These are phyloP conservation scores for Diaporthe longicolla DNA, from an alignment of 2,329 filamentous ascomycete species.

Conservation along the genomic window DNA sequence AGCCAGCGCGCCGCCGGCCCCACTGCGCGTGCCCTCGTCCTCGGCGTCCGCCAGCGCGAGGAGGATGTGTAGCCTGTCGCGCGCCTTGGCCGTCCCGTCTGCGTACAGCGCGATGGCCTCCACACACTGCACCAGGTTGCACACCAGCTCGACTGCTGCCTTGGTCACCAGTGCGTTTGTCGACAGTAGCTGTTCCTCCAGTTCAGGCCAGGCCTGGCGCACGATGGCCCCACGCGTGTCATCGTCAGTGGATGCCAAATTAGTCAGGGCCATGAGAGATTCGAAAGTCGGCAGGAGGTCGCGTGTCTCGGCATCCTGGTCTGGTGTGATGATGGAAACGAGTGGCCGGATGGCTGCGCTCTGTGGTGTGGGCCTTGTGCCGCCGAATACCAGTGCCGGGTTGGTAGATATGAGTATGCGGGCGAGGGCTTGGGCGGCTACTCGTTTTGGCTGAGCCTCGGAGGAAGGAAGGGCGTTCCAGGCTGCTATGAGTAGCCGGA, in stretches of 20 bases:
- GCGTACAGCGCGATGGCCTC: constrained; percentile 79
- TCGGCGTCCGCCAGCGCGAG: constrained; percentile 90
- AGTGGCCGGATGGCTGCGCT: constrained; percentile 88
- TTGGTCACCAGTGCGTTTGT: constrained; percentile 83
- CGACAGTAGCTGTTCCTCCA: constrained; percentile 88
- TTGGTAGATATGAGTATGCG: constrained; percentile 90
- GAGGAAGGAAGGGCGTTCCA: constrained; percentile 73
- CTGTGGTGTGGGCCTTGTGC: constrained; percentile 79
- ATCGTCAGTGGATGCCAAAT: constrained; percentile 86
- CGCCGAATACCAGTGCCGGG: constrained; percentile 85
- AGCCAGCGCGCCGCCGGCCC: constrained; percentile 90
- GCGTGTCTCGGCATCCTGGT: constrained; percentile 73
- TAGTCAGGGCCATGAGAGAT: constrained; percentile 90
- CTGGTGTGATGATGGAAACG: constrained; percentile 77
- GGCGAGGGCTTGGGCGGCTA: constrained; percentile 84
- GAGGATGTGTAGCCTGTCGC: constrained; percentile 83
- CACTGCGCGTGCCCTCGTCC: constrained; percentile 82
- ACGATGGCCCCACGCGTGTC: constrained; percentile 78
- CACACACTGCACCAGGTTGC: constrained; percentile 84
- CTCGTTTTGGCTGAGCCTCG: constrained; percentile 63
- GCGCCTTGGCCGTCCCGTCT: constrained; percentile 75
- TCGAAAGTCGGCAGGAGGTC: constrained; percentile 94
- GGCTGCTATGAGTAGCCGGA: constrained; percentile 84
- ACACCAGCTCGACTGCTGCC: constrained; percentile 89
- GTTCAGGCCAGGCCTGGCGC: constrained; percentile 77